Evolutionary conservation across 768 basidiomycete genomes (phyloP).

Genomic region (Pleurotus platypus): DNA sequence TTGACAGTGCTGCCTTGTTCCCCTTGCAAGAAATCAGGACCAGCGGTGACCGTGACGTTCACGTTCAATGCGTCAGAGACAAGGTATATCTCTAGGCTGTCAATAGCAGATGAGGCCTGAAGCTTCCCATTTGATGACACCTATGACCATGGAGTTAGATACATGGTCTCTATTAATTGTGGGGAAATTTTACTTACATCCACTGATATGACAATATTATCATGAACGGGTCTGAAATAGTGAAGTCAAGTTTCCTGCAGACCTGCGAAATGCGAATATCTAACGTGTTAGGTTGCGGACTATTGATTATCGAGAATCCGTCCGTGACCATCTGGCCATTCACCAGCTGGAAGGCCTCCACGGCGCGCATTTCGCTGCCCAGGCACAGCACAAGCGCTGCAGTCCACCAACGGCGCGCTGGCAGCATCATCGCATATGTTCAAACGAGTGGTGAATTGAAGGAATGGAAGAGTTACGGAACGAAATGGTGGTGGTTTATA

Average conservation of each 20-base stretch:
- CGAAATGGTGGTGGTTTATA: too few relatives aligned
- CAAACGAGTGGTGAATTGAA: not conserved
- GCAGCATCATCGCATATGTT: too few relatives aligned
- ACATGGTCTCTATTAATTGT: not conserved
- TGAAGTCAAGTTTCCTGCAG: not conserved
- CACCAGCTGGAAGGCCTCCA: constrained; percentile 17
- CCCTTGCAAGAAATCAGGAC: constrained; percentile 29
- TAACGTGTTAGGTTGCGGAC: constrained; percentile 24
- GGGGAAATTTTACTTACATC: constrained; percentile 16
- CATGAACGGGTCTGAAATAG: constrained; percentile 21
- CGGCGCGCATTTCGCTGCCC: constrained; percentile 3
- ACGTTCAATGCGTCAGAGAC: constrained; percentile 32
- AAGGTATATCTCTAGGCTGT: constrained; percentile 38
- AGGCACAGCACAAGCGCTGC: constrained; percentile 4
- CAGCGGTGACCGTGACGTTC: constrained; percentile 37
- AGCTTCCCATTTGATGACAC: constrained; percentile 45
- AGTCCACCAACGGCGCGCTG: not conserved
- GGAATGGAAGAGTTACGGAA: not conserved
- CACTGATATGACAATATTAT: constrained; percentile 22
- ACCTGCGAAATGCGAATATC: not conserved
- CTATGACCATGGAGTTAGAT: constrained; percentile 11
- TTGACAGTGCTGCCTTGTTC: constrained; percentile 40
- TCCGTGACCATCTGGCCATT: constrained; percentile 31
- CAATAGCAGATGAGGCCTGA: constrained; percentile 32
- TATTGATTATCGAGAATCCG: constrained; percentile 33